Evolutionary conservation across 2,329 filamentous ascomycete species (phyloP), one percentile per base, ranked within the genome.

Genomic region (Penicillium sp.): DNA sequence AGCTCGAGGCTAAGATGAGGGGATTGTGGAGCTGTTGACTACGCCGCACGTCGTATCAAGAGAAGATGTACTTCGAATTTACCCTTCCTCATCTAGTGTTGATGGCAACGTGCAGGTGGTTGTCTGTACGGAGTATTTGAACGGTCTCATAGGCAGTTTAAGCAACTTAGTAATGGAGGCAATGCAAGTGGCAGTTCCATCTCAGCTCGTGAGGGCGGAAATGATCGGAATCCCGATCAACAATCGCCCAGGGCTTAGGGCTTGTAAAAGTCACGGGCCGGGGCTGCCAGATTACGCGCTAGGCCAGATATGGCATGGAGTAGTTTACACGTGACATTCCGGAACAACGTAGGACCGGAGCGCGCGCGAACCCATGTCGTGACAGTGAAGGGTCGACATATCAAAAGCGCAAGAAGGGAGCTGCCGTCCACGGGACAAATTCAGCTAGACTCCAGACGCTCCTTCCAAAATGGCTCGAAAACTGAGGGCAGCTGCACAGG

Each of bases 401-500:
- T 33, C 40, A 8, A 35, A 50, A 26, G 48, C n/a, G n/a, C 50
- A 45, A 47, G 55, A 60, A 58, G 47, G 45, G 26, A 57, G 38
- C 43, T 48, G 45, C 51, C 24, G 43, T 46, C 20, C 26, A 58
- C 52, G 47, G 52, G 45, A 40, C 28, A 26, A 24, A 45, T 56
- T 24, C 23, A 42, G 24, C 35, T 40, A 47, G 26, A 40, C 46
- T 35, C 16, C 38, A 43, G 23, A 43, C 8, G 50, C 56, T 40
- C 56, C 50, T 56, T 45, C 40, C 57, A 57, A 46, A 18, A 79
- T 79, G 77, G 71, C 75, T 56, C 69, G 76, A 63, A 77, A 75
- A 62, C 68, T 71, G 48, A 68, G 76, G 64, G 72, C 74, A 52
- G 77, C 76, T 64, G 76, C 75, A 18, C 74, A 77, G 61, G 76